Percentiles rank a stretch among this genome's conserved stretches.
Conservation (phyloP, 495 filamentous ascomycete genomes). For the Tuber microsphaerosporum region DNA sequence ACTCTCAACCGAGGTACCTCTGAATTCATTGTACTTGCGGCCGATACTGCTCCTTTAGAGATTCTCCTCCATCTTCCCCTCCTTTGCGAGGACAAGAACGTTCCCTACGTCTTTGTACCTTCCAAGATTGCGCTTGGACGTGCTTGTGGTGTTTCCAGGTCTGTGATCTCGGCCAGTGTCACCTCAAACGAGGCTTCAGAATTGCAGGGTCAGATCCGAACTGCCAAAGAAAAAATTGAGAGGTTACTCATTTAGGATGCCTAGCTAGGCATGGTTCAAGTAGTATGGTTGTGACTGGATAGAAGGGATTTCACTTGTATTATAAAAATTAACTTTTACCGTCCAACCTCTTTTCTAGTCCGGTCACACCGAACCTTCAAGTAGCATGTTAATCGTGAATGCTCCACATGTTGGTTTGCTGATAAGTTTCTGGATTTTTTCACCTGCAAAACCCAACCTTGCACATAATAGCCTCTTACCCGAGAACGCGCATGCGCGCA, state of each 20-base stretch:
- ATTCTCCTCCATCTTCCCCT: constrained; percentile 90
- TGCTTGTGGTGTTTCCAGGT: constrained; percentile 73
- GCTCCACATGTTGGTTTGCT: neutral
- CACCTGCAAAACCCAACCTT: neutral
- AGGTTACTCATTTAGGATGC: constrained; percentile 77
- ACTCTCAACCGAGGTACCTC: constrained; percentile 80
- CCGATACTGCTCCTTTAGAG: constrained; percentile 75
- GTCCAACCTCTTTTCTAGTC: neutral
- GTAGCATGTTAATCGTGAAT: neutral
- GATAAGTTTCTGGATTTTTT: neutral
- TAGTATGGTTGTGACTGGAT: neutral
- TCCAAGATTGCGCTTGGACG: constrained; percentile 66
- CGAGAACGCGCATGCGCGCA: neutral
- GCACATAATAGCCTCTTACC: neutral
- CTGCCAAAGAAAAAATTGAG: constrained; percentile 91
- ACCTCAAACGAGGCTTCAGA: constrained; percentile 91
- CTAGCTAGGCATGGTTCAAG: neutral
- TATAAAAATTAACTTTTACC: neutral
- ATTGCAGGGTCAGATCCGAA: constrained; percentile 72
- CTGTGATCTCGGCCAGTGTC: constrained; percentile 80
- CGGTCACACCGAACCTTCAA: neutral
- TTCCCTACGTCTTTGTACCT: constrained; percentile 66
- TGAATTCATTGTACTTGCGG: constrained; percentile 82
- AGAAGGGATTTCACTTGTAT: neutral
- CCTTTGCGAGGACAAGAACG: constrained; percentile 75